These are phyloP conservation scores for Stylosanthes scabra DNA, from an alignment of 331 rosid genomes.

Conservation along the genomic window DNA sequence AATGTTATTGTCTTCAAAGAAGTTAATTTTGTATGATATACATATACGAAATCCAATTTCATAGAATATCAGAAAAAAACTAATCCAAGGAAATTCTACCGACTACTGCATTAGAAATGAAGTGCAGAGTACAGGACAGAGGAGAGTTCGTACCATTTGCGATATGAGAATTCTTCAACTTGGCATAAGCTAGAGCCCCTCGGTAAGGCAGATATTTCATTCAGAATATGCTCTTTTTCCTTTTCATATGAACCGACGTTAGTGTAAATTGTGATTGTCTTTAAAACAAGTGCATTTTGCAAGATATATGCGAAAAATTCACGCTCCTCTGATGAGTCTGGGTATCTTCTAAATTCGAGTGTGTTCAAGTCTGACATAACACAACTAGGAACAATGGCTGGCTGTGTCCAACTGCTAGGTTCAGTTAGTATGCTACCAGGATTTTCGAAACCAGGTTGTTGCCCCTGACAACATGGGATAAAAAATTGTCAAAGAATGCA, in stretches of 20 bases:
- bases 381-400: constrained; percentile 26
- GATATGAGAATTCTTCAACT: too few relatives aligned
- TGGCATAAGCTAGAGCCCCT: constrained; percentile 2
- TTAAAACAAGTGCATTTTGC: neutral
- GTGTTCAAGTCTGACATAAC: neutral
- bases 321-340: neutral
- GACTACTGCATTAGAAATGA: neutral
- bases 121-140: neutral
- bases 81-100: neutral
- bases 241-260: too few relatives aligned
- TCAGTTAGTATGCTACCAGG: too few relatives aligned
- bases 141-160: neutral
- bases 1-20: neutral
- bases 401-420: neutral
- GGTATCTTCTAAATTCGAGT: neutral
- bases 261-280: neutral
- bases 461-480: too few relatives aligned
- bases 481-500: too few relatives aligned
- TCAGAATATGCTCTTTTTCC: neutral
- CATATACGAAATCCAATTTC: neutral
- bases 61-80: constrained; percentile 7
- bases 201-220: neutral
- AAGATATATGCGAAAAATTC: neutral
- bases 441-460: too few relatives aligned
- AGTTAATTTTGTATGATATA: neutral